Evolutionary conservation across 2,329 filamentous ascomycete genomes (phyloP).

Genomic region (Phaeosphaeriaceae sp.): DNA sequence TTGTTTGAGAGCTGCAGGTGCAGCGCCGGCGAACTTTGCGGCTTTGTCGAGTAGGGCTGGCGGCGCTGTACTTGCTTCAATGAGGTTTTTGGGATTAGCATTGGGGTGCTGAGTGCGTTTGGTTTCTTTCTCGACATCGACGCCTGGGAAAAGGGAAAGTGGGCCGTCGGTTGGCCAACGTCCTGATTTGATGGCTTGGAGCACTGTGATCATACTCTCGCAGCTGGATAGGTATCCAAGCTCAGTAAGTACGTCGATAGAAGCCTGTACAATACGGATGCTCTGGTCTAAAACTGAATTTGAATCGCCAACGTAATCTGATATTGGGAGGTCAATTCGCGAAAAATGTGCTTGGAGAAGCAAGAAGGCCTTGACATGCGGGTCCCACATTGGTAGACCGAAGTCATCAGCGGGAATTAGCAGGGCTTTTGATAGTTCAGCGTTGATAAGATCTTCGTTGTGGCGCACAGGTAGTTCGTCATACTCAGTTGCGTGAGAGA

Average conservation of each 20-base stretch:
- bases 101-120: slow-evolving; percentile 51
- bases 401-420: slow-evolving; percentile 69
- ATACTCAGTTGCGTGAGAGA: slow-evolving; percentile 92
- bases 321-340: slow-evolving; percentile 88
- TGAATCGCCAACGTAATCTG: slow-evolving; percentile 96
- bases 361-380: slow-evolving; percentile 94
- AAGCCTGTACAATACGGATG: slow-evolving; percentile 95
- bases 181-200: slow-evolving; percentile 92
- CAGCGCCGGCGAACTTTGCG: slow-evolving; percentile 59
- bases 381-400: slow-evolving; percentile 94
- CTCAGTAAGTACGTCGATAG: slow-evolving; percentile 91
- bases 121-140: slow-evolving; percentile 57
- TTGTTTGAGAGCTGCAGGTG: slow-evolving; percentile 54
- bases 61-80: slow-evolving; percentile 45
- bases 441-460: slow-evolving; percentile 98
- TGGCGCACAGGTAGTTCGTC: slow-evolving; percentile 97
- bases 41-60: slow-evolving; percentile 40
- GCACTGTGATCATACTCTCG: slow-evolving; percentile 79
- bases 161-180: slow-evolving; percentile 87
- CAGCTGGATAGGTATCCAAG: slow-evolving; percentile 81
- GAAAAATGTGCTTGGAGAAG: slow-evolving; percentile 95
- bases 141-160: slow-evolving; percentile 78
- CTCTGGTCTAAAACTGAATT: slow-evolving; percentile 88
- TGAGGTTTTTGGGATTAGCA: slow-evolving; percentile 42
- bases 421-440: slow-evolving; percentile 81